A percentile compares a stretch with the other conserved stretches of the same genome.
These are phyloP conservation scores for Aureobasidium sp. DNA, from an alignment of 2,329 filamentous ascomycete species.

Conservation along the genomic window DNA sequence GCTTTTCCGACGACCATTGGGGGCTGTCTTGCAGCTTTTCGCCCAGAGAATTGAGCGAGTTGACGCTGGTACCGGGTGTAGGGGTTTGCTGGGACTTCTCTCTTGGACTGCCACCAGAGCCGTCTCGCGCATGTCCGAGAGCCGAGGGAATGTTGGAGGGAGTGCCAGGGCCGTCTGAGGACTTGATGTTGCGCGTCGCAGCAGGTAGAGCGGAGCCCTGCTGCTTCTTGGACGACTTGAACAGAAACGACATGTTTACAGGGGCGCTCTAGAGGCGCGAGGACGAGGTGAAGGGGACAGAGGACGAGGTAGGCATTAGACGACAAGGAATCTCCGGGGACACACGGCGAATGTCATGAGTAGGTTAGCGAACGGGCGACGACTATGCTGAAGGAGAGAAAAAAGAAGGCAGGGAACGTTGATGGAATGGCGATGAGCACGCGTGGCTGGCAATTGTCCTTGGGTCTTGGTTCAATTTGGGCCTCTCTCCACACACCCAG, in stretches of 20 bases:
- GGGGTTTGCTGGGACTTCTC: conserved; percentile 43
- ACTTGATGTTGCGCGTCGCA: conserved; percentile 49
- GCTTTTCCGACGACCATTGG: conserved; percentile 13
- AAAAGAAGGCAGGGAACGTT: conserved; percentile 8
- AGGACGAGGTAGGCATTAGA: conserved; percentile 6
- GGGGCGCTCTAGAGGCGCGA: conserved; percentile 11
- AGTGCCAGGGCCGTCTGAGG: conserved; percentile 42
- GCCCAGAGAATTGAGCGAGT: conserved; percentile 58
- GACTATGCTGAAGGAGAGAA: not conserved
- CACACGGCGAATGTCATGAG: conserved; percentile 1
- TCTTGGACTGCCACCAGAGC: conserved; percentile 12
- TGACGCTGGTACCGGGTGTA: conserved; percentile 66
- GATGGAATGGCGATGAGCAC: conserved; percentile 11
- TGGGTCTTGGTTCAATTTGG: conserved; percentile 5
- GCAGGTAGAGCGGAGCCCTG: conserved; percentile 39
- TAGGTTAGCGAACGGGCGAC: conserved; percentile 3
- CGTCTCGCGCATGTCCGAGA: conserved; percentile 23
- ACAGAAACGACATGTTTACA: conserved; percentile 43
- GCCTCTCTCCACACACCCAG: conserved; percentile 1
- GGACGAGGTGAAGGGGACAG: not conserved
- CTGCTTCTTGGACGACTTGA: conserved; percentile 39
- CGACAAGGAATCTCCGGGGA: not conserved
- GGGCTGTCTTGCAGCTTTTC: conserved; percentile 15
- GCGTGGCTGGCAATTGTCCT: conserved; percentile 8
- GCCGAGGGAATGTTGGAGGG: conserved; percentile 30